Conservation (phyloP, 352 stramenopile species). For the Plasmopara viticola region DNA sequence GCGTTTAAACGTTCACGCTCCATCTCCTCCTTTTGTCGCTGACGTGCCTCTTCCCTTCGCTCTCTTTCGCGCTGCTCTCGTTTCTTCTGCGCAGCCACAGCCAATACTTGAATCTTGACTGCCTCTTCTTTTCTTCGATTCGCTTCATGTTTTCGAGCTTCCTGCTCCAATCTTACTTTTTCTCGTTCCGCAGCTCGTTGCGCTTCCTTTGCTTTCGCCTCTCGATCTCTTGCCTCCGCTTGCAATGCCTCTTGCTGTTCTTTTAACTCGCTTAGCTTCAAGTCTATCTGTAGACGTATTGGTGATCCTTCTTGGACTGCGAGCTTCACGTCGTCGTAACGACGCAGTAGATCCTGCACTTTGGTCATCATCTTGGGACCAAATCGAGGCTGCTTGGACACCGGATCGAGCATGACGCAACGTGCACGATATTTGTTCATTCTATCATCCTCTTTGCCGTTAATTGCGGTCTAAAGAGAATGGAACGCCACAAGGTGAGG, state of each 20-base stretch:
- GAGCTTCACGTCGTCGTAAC: conserved; percentile 39
- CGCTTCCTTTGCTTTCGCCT: conserved; percentile 10
- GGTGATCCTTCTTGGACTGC: conserved; percentile 24
- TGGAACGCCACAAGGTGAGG: neutral
- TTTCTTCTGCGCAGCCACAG: conserved; percentile 47
- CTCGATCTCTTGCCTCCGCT: conserved; percentile 6
- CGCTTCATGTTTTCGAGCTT: conserved; percentile 11
- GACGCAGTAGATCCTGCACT: conserved; percentile 46
- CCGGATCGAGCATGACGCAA: conserved; percentile 52
- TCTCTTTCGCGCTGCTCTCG: conserved; percentile 37
- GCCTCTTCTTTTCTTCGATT: conserved; percentile 18
- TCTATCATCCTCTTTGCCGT: conserved; percentile 25
- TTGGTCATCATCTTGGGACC: conserved; percentile 70
- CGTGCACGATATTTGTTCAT: conserved; percentile 53
- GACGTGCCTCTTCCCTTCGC: conserved; percentile 29
- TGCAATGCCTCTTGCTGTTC: conserved; percentile 7
- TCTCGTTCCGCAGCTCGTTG: conserved; percentile 13
- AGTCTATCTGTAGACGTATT: conserved; percentile 19
- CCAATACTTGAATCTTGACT: conserved; percentile 37
- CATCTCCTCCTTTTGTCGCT: conserved; percentile 27
- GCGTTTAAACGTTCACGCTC: conserved; percentile 29
- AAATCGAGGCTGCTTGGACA: conserved; percentile 67
- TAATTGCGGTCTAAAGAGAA: conserved; percentile 19
- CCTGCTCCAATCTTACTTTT: conserved; percentile 6
- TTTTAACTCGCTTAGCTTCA: conserved; percentile 14